phyloP scores from a whole-genome alignment of 106 monocot species.

The Allium fistulosum region DNA sequence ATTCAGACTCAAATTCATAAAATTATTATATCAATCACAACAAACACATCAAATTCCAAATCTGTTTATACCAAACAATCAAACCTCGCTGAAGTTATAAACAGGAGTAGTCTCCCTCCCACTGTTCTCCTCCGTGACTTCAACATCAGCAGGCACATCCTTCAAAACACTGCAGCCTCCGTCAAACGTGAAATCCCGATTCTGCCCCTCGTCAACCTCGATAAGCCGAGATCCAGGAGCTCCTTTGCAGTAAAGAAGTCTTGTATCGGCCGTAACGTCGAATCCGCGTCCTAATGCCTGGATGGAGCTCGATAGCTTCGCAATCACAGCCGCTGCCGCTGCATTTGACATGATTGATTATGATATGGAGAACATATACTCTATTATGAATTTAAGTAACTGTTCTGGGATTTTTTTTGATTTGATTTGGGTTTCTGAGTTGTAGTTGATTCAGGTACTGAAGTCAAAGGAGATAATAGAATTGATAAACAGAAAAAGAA shows the following conservation, averaged over 20 bases:
- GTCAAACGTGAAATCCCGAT: constrained; percentile 20
- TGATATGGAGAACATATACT: too few relatives aligned
- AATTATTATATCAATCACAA: too few relatives aligned
- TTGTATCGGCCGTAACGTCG: constrained; percentile 72
- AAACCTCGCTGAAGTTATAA: constrained; percentile 53
- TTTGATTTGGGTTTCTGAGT: too few relatives aligned
- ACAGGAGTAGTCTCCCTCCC: constrained; percentile 33
- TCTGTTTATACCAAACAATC: not conserved
- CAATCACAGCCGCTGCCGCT: constrained; percentile 21
- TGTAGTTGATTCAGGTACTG: too few relatives aligned
- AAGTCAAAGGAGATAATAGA: too few relatives aligned
- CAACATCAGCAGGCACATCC: constrained; percentile 34
- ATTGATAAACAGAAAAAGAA: too few relatives aligned
- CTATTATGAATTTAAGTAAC: too few relatives aligned
- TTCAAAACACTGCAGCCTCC: constrained; percentile 13
- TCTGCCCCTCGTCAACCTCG: constrained; percentile 14
- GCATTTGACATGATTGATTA: not conserved
- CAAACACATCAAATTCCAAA: too few relatives aligned
- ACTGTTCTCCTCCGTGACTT: constrained; percentile 20
- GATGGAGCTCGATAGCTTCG: constrained; percentile 42
- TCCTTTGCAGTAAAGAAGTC: constrained; percentile 93
- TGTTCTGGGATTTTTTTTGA: too few relatives aligned
- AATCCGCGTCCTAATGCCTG: constrained; percentile 84
- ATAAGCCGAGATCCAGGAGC: constrained; percentile 47
- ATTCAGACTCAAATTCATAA: too few relatives aligned